Evolutionary conservation across 106 monocot species (phyloP), one percentile per base, ranked within the genome.

Genomic region (Dioscorea zingiberensis): DNA sequence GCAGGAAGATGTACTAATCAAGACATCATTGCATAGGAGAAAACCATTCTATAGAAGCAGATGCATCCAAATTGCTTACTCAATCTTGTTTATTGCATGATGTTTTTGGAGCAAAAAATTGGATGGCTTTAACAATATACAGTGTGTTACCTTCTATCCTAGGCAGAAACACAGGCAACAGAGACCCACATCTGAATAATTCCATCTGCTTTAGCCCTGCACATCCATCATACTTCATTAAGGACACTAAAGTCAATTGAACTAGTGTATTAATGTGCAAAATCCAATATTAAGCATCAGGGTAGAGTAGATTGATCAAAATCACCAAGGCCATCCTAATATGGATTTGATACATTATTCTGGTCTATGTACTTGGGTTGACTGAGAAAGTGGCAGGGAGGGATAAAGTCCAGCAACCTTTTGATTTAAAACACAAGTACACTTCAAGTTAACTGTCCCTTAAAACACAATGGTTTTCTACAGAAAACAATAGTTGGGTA

Each of bases 131-230:
- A 19, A 18, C 5, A 13, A 51, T 4, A 4, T 49, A 49, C 49
- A 49, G 19, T 51, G 51, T 13, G 3, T 9, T 19, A 18, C 51
- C 51, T 38, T 51, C 51, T 13, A 26, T 17, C 4, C 22, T 51
- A 67, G 17, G 18, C 24, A 29, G 19, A 21, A 14, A 23, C 44
- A 22, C 67, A 17, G 1, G 77, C 66, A 15, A 69, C 80, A 74
- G 79, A 80, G 2, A 72, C 60, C 89, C 89, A 90, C 13, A 59
- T 24, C 58, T 62, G 54, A 61, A 72, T 74, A 3, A 82, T 29
- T 3, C 82, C 76, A 30, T 66, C 17, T 53, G 67, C 44, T 72
- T 79, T 82, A 66, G 69, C 24, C 74, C 89, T 90, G 84, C 47
- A 74, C 23, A 65, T 11, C 23, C 5, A 53, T n/a, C 2, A 49